A percentile compares a stretch with the other conserved stretches of the same genome.
These are phyloP conservation scores for Monosporascus sp. DNA, from an alignment of 2,329 filamentous ascomycete species.

Conservation along the genomic window DNA sequence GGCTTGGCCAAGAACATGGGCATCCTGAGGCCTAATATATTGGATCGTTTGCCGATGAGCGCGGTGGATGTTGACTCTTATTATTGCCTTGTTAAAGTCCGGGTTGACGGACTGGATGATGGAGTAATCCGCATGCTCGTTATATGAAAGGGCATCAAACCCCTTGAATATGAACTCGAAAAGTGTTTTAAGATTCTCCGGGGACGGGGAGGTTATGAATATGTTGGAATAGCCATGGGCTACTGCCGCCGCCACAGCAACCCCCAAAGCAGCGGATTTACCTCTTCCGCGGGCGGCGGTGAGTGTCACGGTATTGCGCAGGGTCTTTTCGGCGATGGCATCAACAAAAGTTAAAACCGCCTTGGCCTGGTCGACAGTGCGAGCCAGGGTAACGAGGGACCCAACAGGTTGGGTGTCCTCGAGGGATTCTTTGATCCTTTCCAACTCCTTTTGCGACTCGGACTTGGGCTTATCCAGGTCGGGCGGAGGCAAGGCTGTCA, in stretches of 20 bases:
- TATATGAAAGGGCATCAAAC: slow-evolving; percentile 89
- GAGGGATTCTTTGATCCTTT: slow-evolving; percentile 80
- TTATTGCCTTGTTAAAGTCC: slow-evolving; percentile 98
- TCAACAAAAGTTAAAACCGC: slow-evolving; percentile 96
- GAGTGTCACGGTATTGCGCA: slow-evolving; percentile 87
- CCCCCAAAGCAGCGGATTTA: slow-evolving; percentile 92
- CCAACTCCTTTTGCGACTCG: slow-evolving; percentile 69
- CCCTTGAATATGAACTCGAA: slow-evolving; percentile 99
- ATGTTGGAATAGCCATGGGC: slow-evolving; percentile 98
- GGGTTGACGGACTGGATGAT: slow-evolving; percentile 98
- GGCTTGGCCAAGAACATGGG: slow-evolving; percentile 90
- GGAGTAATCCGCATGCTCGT: slow-evolving; percentile 94
- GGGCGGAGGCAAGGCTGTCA: slow-evolving; percentile 73
- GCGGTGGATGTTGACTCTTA: slow-evolving; percentile 90
- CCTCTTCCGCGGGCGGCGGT: slow-evolving; percentile 92
- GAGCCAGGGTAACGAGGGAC: slow-evolving; percentile 75
- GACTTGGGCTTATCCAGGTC: slow-evolving; percentile 70
- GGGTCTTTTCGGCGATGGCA: slow-evolving; percentile 90
- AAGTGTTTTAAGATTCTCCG: slow-evolving; percentile 96
- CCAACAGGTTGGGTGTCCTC: slow-evolving; percentile 83
- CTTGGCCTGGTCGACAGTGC: slow-evolving; percentile 93
- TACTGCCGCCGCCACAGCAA: slow-evolving; percentile 89
- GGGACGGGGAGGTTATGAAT: slow-evolving; percentile 96
- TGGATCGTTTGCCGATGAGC: slow-evolving; percentile 97
- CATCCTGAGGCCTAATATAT: slow-evolving; percentile 95